A percentile compares a stretch with the other conserved stretches of the same genome.
These are phyloP conservation scores for Boeremia lycopersici DNA, from an alignment of 2,329 filamentous ascomycete genomes.

Conservation along the genomic window DNA sequence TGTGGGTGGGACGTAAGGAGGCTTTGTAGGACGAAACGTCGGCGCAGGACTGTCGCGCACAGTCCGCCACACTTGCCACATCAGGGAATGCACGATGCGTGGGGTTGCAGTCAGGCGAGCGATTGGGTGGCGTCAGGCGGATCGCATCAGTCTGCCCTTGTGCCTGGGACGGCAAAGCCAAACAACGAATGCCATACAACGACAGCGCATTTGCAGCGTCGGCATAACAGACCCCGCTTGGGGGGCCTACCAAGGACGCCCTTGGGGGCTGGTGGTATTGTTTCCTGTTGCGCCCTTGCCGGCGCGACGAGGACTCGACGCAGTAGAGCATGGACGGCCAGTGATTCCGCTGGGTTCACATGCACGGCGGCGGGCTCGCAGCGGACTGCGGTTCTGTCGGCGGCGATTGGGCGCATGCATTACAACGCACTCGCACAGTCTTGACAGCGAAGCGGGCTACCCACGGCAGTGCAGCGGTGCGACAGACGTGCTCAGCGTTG, in stretches of 20 bases:
- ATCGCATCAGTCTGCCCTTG: not conserved
- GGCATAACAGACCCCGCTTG: not conserved
- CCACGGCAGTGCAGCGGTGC: slow-evolving; percentile 11
- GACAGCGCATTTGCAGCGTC: not conserved
- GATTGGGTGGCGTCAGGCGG: not conserved
- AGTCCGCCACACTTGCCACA: slow-evolving; percentile 5
- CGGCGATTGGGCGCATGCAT: slow-evolving; percentile 15
- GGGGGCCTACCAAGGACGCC: not conserved
- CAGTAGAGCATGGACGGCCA: slow-evolving; percentile 1
- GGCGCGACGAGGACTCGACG: slow-evolving; percentile 10
- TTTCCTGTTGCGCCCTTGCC: slow-evolving; percentile 3
- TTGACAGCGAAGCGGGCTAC: slow-evolving; percentile 21
- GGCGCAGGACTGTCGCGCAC: not conserved
- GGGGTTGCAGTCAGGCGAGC: not conserved
- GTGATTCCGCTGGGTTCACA: not conserved
- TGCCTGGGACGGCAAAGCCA: not conserved
- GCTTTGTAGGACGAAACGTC: too few species aligned
- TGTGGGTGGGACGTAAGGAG: too few species aligned
- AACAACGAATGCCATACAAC: not conserved
- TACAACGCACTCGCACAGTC: slow-evolving; percentile 18
- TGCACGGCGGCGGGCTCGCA: not conserved
- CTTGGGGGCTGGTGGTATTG: not conserved
- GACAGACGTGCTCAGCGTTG: not conserved
- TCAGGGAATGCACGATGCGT: slow-evolving; percentile 3
- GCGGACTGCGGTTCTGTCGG: too few species aligned